These are phyloP conservation scores for Russula abietina DNA, from an alignment of 768 basidiomycete genomes.

Conservation along the genomic window DNA sequence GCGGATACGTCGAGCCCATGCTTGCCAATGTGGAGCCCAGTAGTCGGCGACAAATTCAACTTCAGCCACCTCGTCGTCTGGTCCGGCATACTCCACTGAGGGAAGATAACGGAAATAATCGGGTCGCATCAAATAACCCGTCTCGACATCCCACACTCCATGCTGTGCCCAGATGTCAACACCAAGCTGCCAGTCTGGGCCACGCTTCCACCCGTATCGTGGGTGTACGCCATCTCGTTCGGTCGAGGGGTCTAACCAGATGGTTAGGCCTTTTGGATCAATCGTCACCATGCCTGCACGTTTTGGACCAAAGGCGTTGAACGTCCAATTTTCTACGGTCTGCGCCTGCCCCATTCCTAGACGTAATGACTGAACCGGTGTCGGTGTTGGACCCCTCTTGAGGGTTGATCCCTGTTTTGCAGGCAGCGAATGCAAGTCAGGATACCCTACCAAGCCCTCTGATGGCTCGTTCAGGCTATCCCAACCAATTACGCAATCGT, in stretches of 20 bases:
- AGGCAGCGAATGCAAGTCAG: slow-evolving; percentile 62
- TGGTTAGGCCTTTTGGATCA: slow-evolving; percentile 73
- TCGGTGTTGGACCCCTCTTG: slow-evolving; percentile 84
- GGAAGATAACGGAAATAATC: slow-evolving; percentile 67
- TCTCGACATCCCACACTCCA: slow-evolving; percentile 79
- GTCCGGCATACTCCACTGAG: slow-evolving; percentile 18
- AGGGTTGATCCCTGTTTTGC: slow-evolving; percentile 61
- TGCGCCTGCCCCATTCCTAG: slow-evolving; percentile 85
- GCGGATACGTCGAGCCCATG: slow-evolving; percentile 54
- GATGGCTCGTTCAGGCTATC: slow-evolving; percentile 94
- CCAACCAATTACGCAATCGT: slow-evolving; percentile 93
- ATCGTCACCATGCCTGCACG: slow-evolving; percentile 69
- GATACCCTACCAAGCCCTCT: slow-evolving; percentile 71
- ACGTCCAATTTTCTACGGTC: slow-evolving; percentile 77
- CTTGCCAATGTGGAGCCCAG: slow-evolving; percentile 66
- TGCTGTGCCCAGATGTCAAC: slow-evolving; percentile 84
- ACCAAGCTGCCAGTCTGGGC: slow-evolving; percentile 64
- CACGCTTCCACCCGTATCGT: slow-evolving; percentile 82
- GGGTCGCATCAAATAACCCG: slow-evolving; percentile 58
- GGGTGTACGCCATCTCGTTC: slow-evolving; percentile 51
- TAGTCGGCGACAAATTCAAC: slow-evolving; percentile 73
- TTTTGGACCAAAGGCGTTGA: slow-evolving; percentile 72
- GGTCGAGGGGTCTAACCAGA: slow-evolving; percentile 63
- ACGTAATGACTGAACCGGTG: slow-evolving; percentile 73
- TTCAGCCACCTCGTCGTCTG: slow-evolving; percentile 32